A percentile compares a stretch with the other conserved stretches of the same genome.
Conservation (phyloP, 1,139 yeast species). For the Diutina mesorugosa region DNA sequence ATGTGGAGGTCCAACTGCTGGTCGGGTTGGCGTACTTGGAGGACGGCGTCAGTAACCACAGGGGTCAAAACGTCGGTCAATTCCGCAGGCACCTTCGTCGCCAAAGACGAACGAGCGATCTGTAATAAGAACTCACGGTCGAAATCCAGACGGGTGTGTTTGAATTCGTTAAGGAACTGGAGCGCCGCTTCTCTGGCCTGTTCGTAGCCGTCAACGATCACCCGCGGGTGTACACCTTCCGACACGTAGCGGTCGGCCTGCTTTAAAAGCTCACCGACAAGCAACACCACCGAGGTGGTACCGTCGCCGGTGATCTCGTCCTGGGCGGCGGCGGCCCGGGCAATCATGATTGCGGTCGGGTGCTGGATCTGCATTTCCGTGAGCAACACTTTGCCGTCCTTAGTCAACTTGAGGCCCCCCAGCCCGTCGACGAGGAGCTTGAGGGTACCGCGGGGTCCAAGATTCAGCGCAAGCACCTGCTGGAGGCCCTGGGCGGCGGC, state of each 20-base stretch:
- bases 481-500: conserved; percentile 96
- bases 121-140: conserved; percentile 84
- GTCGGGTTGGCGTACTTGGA: conserved; percentile 51
- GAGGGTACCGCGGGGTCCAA: conserved; percentile 96
- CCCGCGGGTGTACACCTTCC: conserved; percentile 95
- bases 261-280: conserved; percentile 88
- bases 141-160: conserved; percentile 29
- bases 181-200: conserved; percentile 69
- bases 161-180: conserved; percentile 52
- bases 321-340: conserved; percentile 97
- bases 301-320: conserved; percentile 99
- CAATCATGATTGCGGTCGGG: conserved; percentile 99
- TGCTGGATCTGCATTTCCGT: conserved; percentile 98
- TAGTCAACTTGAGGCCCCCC: conserved; percentile 88
- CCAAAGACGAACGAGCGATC: conserved; percentile 80
- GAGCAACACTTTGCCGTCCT: conserved; percentile 89
- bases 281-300: conserved; percentile 90
- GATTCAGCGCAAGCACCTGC: conserved; percentile 76
- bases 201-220: conserved; percentile 91
- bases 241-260: conserved; percentile 88
- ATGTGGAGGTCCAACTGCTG: conserved; percentile 75
- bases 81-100: conserved; percentile 73
- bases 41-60: conserved; percentile 91
- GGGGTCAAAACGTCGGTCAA: conserved; percentile 77
- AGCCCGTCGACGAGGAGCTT: conserved; percentile 96